Evolutionary conservation across 208 protist genomes (phyloP).

Genomic region (Acanthamoeba lenticulata): DNA sequence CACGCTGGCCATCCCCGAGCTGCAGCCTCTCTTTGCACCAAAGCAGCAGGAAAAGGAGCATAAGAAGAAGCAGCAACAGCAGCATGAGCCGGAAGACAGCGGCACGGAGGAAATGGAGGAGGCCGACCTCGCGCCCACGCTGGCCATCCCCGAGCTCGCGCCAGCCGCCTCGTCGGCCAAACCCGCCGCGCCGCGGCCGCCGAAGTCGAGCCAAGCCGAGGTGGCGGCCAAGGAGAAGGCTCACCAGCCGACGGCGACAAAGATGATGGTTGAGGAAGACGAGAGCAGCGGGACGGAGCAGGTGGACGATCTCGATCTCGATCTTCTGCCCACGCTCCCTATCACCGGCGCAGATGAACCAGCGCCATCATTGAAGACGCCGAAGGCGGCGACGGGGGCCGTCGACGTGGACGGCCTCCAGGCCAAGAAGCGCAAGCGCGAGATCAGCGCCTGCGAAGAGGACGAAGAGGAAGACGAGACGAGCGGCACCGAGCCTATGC

Average conservation of each 20-base stretch:
- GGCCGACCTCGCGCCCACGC: not conserved
- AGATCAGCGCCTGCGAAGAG: not conserved
- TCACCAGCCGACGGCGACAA: too few species aligned
- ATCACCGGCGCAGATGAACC: not conserved
- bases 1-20: constrained; percentile 4
- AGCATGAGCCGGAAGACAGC: not conserved
- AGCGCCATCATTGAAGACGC: not conserved
- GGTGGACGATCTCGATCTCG: not conserved
- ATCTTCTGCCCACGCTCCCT: not conserved
- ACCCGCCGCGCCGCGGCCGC: too few species aligned
- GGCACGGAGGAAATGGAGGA: constrained; percentile 58
- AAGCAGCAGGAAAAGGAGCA: not conserved
- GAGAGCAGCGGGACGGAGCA: not conserved
- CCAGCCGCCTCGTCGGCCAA: too few species aligned
- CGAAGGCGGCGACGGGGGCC: not conserved
- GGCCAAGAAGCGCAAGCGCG: not conserved
- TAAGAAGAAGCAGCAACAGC: not conserved
- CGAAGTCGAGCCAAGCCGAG: too few species aligned
- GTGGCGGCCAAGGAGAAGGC: too few species aligned
- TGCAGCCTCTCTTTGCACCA: not conserved
- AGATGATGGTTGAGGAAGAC: too few species aligned
- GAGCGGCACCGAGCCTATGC: not conserved
- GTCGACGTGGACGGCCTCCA: too few species aligned
- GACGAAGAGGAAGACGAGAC: not conserved
- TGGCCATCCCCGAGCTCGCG: not conserved